Base-by-base conservation (phyloP, 768 basidiomycete genomes). In the Lactarius tabidus region DNA sequence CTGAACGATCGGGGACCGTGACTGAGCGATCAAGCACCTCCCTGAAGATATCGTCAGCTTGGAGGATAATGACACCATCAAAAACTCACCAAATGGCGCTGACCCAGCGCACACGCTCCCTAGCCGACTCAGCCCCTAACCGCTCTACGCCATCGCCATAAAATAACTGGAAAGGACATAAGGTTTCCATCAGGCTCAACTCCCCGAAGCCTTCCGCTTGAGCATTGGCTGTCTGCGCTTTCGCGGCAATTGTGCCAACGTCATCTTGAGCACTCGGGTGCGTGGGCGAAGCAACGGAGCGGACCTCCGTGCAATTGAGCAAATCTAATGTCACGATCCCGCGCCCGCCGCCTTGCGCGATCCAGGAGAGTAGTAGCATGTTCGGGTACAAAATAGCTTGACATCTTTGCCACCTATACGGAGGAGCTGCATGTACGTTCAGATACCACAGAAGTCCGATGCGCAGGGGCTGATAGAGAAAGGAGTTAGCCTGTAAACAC, bases 101-200 rank as follows among this genome's bases (percentile, higher is more conserved):
- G 15, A 95, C 93, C 95, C 95, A 97, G 74, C 89, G 85, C 59
- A 93, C 88, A 69, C 94, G 81, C 74, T 95, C 91, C 64, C 90
- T 75, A 8, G 93, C 82, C 68, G 91, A 94, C 72, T 95, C 94
- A n/a, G 91, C 88, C 6, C 88, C 94, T 29, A 97, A 74, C 9
- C 95, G 77, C 73, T 97, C 95, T 1, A 94, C 86, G 1, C 95
- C 94, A 73, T 97, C 95, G 14, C 84, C 82, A 73, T 97, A 97
- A 39, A 94, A 72, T 79, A 97, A 83, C 73, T 95, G 93, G 76
- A 97, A 96, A 0, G 94, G 94, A 63, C 92, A 92, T 5, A 96
- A 73, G 63, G 85, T 81, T 66, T 94, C 89, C 79, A 88, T 78
- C 66, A 92, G 73, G 2, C 64, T 71, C 65, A 62, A 80, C 76